phyloP scores from a whole-genome alignment of 192 early-diverging fungal species.

The Backusella tuberculispora region DNA sequence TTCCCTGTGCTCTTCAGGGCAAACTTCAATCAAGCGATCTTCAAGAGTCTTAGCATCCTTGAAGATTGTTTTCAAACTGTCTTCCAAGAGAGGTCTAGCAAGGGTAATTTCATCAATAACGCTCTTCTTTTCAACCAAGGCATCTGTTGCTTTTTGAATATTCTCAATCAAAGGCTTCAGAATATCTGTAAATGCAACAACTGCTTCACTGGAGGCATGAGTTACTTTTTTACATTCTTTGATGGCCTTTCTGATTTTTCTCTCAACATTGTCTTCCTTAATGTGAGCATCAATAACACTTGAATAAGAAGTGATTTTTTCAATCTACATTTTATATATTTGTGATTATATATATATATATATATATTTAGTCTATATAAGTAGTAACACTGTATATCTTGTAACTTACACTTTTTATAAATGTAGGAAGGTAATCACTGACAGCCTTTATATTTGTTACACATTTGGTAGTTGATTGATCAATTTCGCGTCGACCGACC shows the following conservation, averaged over 20 bases:
- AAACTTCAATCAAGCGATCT: neutral
- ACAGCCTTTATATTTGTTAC: neutral
- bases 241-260: neutral
- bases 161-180: neutral
- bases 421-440: neutral
- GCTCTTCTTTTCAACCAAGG: neutral
- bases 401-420: neutral
- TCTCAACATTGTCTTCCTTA: neutral
- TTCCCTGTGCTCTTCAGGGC: neutral
- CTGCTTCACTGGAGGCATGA: neutral
- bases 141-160: neutral
- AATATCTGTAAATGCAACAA: neutral
- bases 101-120: neutral
- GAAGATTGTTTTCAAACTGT: neutral
- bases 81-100: neutral
- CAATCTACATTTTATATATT: too few species aligned
- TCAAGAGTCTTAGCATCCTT: neutral
- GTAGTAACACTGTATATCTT: too few species aligned
- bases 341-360: too few species aligned
- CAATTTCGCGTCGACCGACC: neutral
- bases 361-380: too few species aligned
- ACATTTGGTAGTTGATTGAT: neutral
- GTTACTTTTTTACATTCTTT: neutral
- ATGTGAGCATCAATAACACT: neutral
- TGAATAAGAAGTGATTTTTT: neutral